phyloP scores from a whole-genome alignment of 2,329 filamentous ascomycete genomes.

The Shiraia bambusicola region DNA sequence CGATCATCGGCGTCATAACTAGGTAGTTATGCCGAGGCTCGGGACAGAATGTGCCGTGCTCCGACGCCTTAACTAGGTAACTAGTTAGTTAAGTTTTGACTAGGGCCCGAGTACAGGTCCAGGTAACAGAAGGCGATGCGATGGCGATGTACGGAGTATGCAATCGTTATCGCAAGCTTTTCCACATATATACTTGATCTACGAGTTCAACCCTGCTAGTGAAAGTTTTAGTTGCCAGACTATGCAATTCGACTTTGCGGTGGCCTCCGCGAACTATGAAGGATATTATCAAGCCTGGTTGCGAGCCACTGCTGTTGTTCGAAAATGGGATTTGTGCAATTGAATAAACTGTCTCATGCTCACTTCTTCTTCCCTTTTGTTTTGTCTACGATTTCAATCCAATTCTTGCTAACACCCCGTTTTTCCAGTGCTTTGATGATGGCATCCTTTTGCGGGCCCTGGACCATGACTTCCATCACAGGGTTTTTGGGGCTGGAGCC shows the following conservation, averaged over 20 bases:
- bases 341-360: background rate
- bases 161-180: background rate
- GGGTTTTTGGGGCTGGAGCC: conserved; percentile 63
- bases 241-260: no score
- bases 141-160: no score
- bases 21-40: conserved; percentile 17
- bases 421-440: conserved; percentile 61
- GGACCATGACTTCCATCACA: conserved; percentile 67
- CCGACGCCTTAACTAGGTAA: conserved; percentile 3
- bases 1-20: no score
- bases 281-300: no score
- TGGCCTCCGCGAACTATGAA: no score
- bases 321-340: conserved; percentile 11
- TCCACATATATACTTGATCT: background rate
- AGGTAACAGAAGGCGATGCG: no score
- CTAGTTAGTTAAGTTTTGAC: no score
- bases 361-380: conserved; percentile 63
- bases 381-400: conserved; percentile 68
- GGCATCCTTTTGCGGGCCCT: conserved; percentile 65
- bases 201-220: no score
- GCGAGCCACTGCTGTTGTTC: no score
- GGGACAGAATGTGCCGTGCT: background rate
- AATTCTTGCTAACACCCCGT: conserved; percentile 60
- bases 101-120: no score
- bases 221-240: no score